A percentile compares a stretch with the other conserved stretches of the same genome.
These are phyloP conservation scores for Dendrobium chrysotoxum DNA, from an alignment of 106 monocot genomes.

Conservation along the genomic window DNA sequence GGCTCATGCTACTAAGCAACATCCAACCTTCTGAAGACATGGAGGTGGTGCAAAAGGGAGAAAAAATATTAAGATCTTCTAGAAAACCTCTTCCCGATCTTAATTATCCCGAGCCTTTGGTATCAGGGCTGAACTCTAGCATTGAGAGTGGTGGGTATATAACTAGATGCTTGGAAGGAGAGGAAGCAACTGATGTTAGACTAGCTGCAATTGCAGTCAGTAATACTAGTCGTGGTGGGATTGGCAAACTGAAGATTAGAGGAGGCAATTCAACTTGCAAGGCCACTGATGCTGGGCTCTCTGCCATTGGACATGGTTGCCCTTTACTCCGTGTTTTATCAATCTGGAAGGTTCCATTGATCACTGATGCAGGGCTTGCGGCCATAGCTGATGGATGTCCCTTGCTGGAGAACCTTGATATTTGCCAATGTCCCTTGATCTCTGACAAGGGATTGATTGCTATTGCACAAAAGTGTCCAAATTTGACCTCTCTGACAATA, in stretches of 20 bases:
- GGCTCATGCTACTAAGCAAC: slow-evolving; percentile 60
- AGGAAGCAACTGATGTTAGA: slow-evolving; percentile 68
- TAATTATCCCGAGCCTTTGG: slow-evolving; percentile 11
- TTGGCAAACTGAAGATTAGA: slow-evolving; percentile 46
- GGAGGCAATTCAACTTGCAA: slow-evolving; percentile 33
- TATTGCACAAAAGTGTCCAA: slow-evolving; percentile 66
- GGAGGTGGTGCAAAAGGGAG: neutral
- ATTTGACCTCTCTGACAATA: slow-evolving; percentile 36
- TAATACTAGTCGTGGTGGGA: slow-evolving; percentile 27
- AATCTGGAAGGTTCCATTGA: slow-evolving; percentile 44
- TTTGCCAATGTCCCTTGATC: slow-evolving; percentile 51
- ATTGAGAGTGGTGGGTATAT: slow-evolving; percentile 18
- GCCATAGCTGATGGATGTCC: slow-evolving; percentile 64
- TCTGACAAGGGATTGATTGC: slow-evolving; percentile 65
- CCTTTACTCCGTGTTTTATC: slow-evolving; percentile 45
- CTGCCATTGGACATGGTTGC: slow-evolving; percentile 46
- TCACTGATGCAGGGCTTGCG: slow-evolving; percentile 50
- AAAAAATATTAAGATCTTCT: neutral
- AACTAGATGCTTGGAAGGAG: slow-evolving; percentile 34
- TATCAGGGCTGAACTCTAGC: slow-evolving; percentile 6
- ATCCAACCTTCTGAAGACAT: slow-evolving; percentile 24
- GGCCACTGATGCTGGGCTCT: slow-evolving; percentile 61
- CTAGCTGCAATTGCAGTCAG: slow-evolving; percentile 51
- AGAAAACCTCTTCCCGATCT: slow-evolving; percentile 36
- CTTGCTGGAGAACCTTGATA: slow-evolving; percentile 59